Evolutionary conservation across 768 basidiomycete genomes (phyloP), one percentile per base, ranked within the genome.

Genomic region (Boletus pseudopeckii): DNA sequence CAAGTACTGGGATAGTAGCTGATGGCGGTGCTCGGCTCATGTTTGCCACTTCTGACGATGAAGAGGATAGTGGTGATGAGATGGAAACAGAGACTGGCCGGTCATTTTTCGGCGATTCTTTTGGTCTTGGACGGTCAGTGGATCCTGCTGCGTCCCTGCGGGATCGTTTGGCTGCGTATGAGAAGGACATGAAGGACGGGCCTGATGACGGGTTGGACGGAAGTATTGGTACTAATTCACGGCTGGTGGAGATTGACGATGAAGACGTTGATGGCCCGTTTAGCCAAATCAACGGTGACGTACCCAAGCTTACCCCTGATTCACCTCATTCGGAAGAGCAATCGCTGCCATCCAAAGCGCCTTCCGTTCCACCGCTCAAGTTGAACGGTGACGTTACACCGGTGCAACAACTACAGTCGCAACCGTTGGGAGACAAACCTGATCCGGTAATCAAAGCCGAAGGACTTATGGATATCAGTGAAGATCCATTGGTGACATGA

Each of bases 381-480:
- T 66, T 72, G 18, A 82, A 84, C 56, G 83, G 81, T 39, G 77
- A 77, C 53, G 63, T 71, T 34, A 51, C 71, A 22, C 75, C 77
- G 6, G 75, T 75, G 26, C 70, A 73, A 52, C 86, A 86, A 61
- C 70, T 83, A 39, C 67, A 74, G 18, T 72, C 78, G 7, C 65
- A 72, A 36, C 80, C 84, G 13, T 71, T 74, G 47, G 83, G 82
- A 28, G 84, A 86, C 57, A 77, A 72, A 50, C 77, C 78, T 28
- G 74, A 78, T 55, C 74, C 81, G 6, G 79, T 77, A 11, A 72
- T 79, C n/a, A 75, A 77, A 64, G 78, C 72, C 30, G 86, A 89
- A 63, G 85, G 84, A n/a, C 73, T 87, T 36, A 71, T 84, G 68
- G 83, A 88, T 64, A 69, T 73, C 52, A 85, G 80, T 65, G 85